Evolutionary conservation across 176 grass and related monocot species (phyloP).

Genomic region (Lolium rigidum): DNA sequence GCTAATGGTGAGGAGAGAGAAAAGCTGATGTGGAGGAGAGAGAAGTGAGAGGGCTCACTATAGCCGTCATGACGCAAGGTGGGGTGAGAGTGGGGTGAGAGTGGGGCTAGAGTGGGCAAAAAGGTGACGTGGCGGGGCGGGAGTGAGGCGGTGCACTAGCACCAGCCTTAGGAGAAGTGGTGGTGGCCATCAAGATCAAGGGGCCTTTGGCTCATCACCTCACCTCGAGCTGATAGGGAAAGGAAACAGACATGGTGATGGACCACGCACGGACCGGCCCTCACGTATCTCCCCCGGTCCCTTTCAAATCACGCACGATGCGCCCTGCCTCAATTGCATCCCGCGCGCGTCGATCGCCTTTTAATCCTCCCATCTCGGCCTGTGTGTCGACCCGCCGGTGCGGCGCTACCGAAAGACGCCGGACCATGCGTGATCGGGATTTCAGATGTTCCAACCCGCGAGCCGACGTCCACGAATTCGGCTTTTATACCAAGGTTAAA

Average conservation of each 20-base stretch:
- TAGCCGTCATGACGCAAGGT: no score
- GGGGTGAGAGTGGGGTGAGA: no score
- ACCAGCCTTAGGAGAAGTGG: neutral
- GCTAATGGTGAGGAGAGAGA: no score
- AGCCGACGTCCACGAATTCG: neutral
- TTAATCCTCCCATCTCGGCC: constrained; percentile 30
- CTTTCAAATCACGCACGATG: constrained; percentile 36
- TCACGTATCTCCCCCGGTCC: constrained; percentile 42
- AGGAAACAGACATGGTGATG: constrained; percentile 62
- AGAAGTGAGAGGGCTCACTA: no score
- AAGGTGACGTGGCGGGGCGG: no score
- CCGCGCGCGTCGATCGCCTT: neutral
- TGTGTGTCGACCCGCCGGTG: neutral
- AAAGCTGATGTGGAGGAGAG: no score
- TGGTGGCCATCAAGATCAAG: neutral
- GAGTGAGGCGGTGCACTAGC: no score
- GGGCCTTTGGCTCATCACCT: neutral
- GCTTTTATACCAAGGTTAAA: no score
- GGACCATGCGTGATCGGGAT: neutral
- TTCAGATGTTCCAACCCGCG: neutral
- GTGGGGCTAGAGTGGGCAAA: no score
- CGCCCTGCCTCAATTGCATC: neutral
- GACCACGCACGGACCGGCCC: constrained; percentile 49
- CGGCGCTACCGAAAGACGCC: constrained; percentile 17
- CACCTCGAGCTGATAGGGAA: constrained; percentile 55